These are phyloP conservation scores for Penicillium sp. DNA, from an alignment of 2,329 filamentous ascomycete species.

Conservation along the genomic window DNA sequence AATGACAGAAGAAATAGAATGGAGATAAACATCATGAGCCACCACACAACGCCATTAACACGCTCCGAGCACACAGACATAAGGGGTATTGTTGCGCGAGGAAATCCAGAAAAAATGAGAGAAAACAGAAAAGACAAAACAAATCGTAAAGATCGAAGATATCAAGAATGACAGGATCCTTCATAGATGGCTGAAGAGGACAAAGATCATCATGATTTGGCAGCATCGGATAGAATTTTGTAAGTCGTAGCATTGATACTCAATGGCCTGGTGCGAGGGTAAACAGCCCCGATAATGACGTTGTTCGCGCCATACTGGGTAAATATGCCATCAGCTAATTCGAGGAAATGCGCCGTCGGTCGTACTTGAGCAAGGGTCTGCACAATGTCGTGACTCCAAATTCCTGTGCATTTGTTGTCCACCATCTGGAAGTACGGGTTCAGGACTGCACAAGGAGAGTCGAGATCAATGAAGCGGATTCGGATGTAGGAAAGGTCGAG, in stretches of 20 bases:
- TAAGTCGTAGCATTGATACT: conserved; percentile 40
- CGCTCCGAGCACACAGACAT: conserved; percentile 10
- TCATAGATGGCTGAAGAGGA: neutral
- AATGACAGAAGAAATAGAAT: neutral
- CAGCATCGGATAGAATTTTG: conserved; percentile 38
- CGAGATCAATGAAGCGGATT: conserved; percentile 72
- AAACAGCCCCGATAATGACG: conserved; percentile 31
- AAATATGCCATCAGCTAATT: conserved; percentile 62
- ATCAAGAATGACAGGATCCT: neutral
- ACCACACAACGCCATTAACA: conserved; percentile 3
- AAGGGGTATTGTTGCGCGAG: conserved; percentile 10
- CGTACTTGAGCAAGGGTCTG: conserved; percentile 56
- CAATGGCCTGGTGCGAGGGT: conserved; percentile 34
- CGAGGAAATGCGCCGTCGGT: conserved; percentile 56
- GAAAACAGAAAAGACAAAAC: conserved; percentile 4
- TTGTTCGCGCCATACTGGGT: conserved; percentile 29
- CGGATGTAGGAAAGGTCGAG: conserved; percentile 60
- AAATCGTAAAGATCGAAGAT: neutral
- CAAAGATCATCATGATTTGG: conserved; percentile 20
- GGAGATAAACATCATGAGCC: neutral
- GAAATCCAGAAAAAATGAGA: neutral
- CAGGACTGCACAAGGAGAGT: conserved; percentile 65
- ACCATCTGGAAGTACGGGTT: conserved; percentile 69
- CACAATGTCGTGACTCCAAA: conserved; percentile 69
- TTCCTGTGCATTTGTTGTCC: conserved; percentile 59